Evolutionary conservation across 148 eudicot genomes (phyloP), one percentile per base, ranked within the genome.

Genomic region (Camellia japonica): DNA sequence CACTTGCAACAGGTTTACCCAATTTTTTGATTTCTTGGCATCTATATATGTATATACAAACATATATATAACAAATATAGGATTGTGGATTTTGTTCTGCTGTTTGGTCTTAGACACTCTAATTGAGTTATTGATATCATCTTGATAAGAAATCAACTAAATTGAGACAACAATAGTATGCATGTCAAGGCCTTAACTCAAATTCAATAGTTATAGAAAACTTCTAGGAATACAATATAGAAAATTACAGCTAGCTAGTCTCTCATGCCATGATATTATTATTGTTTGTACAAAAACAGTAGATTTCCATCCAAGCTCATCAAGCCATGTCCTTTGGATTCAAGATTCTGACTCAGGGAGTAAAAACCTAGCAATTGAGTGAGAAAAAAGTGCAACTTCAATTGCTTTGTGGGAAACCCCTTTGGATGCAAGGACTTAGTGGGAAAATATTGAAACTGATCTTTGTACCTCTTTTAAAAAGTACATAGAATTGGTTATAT

Each of bases 401-500:
- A 19, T 4, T 13, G 41, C 7, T 14, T 49, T 30, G 71, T 15
- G 12, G 55, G 7, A 49, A 46, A 62, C 65, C 58, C 44, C 19
- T 54, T 47, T 58, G 18, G 51, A 68, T 19, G 42, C 68, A 44
- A 54, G 58, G 68, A 43, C 51, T 75, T 59, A 68, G 75, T 60
- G 79, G 23, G 75, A 38, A 43, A 78, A 42, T 3, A 68, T 54
- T 15, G 78, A 60, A 30, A 81, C 18, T 10, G 68, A 59, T 59
- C 66, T 47, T 58, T 42, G 73, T 7, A 75, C 59, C 55, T 20
- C 61, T 68, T 51, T 47, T 23, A 68, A 14, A 46, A 68, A 68
- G 75, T 69, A 76, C 61, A 58, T 81, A n/a, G 79, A 68, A 5
- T 47, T 49, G 74, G 66, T 69, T 55, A 10, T 30, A 7, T 59